These are phyloP conservation scores for Scheffersomyces ergatensis DNA, from an alignment of 805 yeast genomes.

Conservation along the genomic window DNA sequence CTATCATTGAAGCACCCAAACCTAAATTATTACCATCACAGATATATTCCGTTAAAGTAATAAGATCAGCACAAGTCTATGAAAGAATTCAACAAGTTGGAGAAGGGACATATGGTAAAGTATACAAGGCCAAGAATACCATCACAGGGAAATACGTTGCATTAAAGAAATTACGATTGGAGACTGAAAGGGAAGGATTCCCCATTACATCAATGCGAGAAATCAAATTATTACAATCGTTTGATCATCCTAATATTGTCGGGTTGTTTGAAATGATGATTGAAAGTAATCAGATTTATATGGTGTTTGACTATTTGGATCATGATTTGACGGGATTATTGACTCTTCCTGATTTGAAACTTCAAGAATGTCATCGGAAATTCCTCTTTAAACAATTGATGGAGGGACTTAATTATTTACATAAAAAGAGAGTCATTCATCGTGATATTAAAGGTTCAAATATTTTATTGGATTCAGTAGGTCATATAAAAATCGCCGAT, in stretches of 20 bases:
- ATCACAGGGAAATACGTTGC: constrained; percentile 78
- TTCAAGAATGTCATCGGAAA: constrained; percentile 65
- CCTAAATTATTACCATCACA: constrained; percentile 24
- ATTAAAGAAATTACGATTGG: constrained; percentile 77
- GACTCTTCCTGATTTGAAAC: constrained; percentile 64
- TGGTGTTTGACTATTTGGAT: constrained; percentile 92
- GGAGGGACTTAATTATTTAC: constrained; percentile 69
- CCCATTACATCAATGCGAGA: constrained; percentile 96
- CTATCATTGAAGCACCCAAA: constrained; percentile 2
- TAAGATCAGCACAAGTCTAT: constrained; percentile 43
- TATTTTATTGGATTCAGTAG: constrained; percentile 60
- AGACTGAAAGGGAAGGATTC: constrained; percentile 88
- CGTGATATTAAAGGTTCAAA: constrained; percentile 84
- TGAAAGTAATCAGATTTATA: constrained; percentile 68
- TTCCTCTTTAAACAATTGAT: constrained; percentile 63
- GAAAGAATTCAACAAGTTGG: constrained; percentile 87
- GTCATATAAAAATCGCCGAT: constrained; percentile 71
- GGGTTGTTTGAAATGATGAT: constrained; percentile 88
- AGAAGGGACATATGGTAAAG: constrained; percentile 98
- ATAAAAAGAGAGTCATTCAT: constrained; percentile 66
- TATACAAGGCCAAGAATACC: constrained; percentile 77
- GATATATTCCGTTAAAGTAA: constrained; percentile 28
- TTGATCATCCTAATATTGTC: constrained; percentile 79
- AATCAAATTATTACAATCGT: constrained; percentile 77
- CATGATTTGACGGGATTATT: constrained; percentile 90